phyloP scores from a whole-genome alignment of 768 basidiomycete genomes.

The Mycena latifolia region DNA sequence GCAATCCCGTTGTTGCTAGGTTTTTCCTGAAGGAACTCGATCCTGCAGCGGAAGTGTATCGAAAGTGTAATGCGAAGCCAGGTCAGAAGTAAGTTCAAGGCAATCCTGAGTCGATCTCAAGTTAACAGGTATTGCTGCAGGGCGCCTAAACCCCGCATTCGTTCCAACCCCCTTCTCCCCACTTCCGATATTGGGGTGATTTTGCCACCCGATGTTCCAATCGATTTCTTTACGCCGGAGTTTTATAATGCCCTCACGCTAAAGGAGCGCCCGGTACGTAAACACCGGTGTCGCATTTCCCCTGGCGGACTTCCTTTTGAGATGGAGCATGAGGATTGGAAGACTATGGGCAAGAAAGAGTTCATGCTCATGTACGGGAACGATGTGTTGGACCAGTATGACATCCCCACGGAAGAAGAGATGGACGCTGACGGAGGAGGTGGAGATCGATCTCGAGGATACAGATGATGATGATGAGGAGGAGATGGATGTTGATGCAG shows the following conservation, averaged over 20 bases:
- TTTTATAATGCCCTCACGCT: conserved; percentile 19
- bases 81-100: conserved; percentile 11
- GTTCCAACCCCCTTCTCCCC: conserved; percentile 5
- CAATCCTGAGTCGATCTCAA: background rate
- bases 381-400: conserved; percentile 13
- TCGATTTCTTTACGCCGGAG: conserved; percentile 19
- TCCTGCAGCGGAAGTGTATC: conserved; percentile 6
- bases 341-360: conserved; percentile 19
- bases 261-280: conserved; percentile 17
- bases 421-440: conserved; percentile 20
- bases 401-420: conserved; percentile 19
- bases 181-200: conserved; percentile 13
- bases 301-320: conserved; percentile 6
- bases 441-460: conserved; percentile 17
- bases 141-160: background rate
- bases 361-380: conserved; percentile 24
- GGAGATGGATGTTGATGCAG: conserved; percentile 18
- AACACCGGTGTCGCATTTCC: conserved; percentile 29
- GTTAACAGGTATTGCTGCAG: background rate
- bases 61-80: conserved; percentile 9
- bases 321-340: conserved; percentile 12
- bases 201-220: conserved; percentile 14
- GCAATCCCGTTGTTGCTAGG: conserved; percentile 5
- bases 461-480: conserved; percentile 12
- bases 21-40: conserved; percentile 20